Conservation (phyloP, 352 stramenopile species). For the Globisporangium abappressorium region DNA sequence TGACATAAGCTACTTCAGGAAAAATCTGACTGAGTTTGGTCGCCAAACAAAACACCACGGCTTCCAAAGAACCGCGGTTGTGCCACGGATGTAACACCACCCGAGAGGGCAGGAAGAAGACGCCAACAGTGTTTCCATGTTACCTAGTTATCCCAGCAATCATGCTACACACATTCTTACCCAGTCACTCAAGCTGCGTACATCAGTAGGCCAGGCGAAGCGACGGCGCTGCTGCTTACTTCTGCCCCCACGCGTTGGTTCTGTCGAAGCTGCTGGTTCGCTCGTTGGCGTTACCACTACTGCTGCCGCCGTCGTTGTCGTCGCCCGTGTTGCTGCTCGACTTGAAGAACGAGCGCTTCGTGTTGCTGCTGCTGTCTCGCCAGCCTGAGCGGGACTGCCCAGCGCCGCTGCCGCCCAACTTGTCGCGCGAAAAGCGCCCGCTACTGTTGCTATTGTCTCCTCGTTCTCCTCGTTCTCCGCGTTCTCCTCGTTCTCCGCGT, state of each 20-base stretch:
- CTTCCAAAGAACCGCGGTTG: no score
- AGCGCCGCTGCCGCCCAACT: constrained; percentile 2
- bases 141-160: no score
- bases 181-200: no score
- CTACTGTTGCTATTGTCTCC: constrained; percentile 25
- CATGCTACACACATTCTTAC: no score
- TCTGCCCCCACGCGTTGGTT: constrained; percentile 35
- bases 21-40: no score
- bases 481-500: constrained; percentile 11
- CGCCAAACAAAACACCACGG: no score
- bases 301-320: constrained; percentile 31
- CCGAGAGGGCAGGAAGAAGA: no score
- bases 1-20: no score
- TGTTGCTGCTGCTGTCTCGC: constrained; percentile 29
- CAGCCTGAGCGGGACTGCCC: constrained; percentile 47
- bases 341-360: constrained; percentile 41
- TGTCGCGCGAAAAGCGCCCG: constrained; percentile 56
- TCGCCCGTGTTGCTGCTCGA: constrained; percentile 26
- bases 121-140: no score
- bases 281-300: constrained; percentile 27
- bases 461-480: constrained; percentile 11
- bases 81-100: no score
- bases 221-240: constrained; percentile 15
- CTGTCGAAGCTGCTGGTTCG: constrained; percentile 23
- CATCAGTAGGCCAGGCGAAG: background rate